phyloP scores from a whole-genome alignment of 1,139 yeast species.

The Nakaseomyces glabratus region DNA sequence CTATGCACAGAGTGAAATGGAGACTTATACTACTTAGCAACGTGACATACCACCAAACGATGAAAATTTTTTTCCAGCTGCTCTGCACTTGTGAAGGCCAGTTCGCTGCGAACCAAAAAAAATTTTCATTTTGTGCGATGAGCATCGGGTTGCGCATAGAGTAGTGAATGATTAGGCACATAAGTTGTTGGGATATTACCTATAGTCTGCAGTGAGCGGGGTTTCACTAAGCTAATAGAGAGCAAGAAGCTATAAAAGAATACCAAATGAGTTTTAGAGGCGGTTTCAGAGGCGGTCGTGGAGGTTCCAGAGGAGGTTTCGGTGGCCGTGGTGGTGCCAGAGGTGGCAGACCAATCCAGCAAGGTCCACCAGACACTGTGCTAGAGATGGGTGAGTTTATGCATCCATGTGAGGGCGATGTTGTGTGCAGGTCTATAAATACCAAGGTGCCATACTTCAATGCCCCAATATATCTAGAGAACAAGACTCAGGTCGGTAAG shows the following conservation, averaged over 20 bases:
- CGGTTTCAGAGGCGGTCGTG: slow-evolving; percentile 29
- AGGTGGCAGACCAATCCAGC: slow-evolving; percentile 21
- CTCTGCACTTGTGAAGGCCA: too few species aligned
- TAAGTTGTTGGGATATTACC: too few species aligned
- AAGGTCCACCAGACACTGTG: slow-evolving; percentile 79
- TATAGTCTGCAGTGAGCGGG: slow-evolving; percentile 8
- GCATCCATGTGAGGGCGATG: slow-evolving; percentile 94
- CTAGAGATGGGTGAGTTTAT: slow-evolving; percentile 90
- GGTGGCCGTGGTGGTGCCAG: slow-evolving; percentile 26
- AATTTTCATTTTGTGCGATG: too few species aligned
- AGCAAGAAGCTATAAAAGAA: neutral
- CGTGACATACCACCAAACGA: too few species aligned
- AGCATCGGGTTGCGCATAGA: too few species aligned
- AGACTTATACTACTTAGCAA: too few species aligned
- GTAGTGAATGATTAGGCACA: too few species aligned
- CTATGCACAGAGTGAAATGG: too few species aligned
- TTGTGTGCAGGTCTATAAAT: slow-evolving; percentile 91
- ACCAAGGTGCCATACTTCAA: slow-evolving; percentile 95
- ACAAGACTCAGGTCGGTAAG: slow-evolving; percentile 91
- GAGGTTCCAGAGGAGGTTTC: slow-evolving; percentile 30
- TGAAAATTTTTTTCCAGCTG: too few species aligned
- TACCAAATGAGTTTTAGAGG: slow-evolving; percentile 26
- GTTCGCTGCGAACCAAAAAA: too few species aligned
- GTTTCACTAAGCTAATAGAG: slow-evolving; percentile 10
- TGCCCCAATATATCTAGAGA: slow-evolving; percentile 95